Evolutionary conservation across 2,329 filamentous ascomycete species (phyloP), one percentile per base, ranked within the genome.

Genomic region (Didymella pinodella): DNA sequence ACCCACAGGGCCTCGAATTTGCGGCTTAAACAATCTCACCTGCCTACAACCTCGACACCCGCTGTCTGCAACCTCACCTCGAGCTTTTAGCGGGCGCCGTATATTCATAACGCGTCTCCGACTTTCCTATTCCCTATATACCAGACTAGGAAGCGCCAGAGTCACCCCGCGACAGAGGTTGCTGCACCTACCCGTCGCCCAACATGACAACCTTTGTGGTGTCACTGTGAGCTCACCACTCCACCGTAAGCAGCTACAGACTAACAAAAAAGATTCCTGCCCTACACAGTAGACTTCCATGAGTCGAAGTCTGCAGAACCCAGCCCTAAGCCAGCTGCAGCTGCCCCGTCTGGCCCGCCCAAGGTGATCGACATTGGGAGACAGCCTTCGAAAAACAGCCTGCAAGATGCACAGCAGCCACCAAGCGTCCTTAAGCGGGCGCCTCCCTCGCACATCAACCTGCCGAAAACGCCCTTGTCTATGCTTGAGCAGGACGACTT

Each of bases 261-360:
- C 65, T 70, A 49, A 67, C 52, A 48, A 32, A 6, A 6, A 48
- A 97, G 93, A 57, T 97, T 97, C 75, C 86, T 97, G 34, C 94
- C 94, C 32, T 93, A 96, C 77, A 98, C 94, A 40, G 84, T 97
- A 71, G 89, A 96, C 77, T 98, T 98, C 77, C 74, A 81, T 53
- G 88, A 89, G 56, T 62, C 66, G 44, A 62, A 67, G 38, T 60
- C 61, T 28, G 49, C 52, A 45, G 50, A 86, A 86, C 68, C 77
- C 29, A 64, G 62, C 56, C 71, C 65, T 16, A 47, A 54, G 46
- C 50, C 32, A 38, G 31, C 65, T 61, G 38, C 63, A 61, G 29
- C 69, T 65, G 59, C 61, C 38, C 64, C 63, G 61, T 26, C 68
- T 65, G 59, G 61, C 36, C 65, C 71, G 36, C 70, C 69, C 5